Percentiles rank a stretch among this genome's conserved stretches.
phyloP scores from a whole-genome alignment of 495 filamentous ascomycete genomes.

The Aspergillus bertholletiae region DNA sequence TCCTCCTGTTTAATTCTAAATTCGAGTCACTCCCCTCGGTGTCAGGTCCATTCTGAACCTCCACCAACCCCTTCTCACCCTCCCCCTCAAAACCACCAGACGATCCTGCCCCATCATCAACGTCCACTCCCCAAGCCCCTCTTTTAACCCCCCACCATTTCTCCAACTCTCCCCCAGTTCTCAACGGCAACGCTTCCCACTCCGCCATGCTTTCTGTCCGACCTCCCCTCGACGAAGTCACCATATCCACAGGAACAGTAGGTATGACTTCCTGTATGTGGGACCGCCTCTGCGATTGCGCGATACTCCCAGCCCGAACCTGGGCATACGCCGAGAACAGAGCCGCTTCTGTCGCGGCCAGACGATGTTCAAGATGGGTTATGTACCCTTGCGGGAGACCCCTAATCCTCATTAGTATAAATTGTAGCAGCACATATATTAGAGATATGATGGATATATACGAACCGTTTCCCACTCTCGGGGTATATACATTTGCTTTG shows the following conservation, averaged over 20 bases:
- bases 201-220: conserved; percentile 11
- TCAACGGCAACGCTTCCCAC: conserved; percentile 16
- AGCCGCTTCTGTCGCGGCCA: conserved; percentile 19
- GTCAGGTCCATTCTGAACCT: background rate
- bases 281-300: background rate
- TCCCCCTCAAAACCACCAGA: background rate
- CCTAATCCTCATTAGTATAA: conserved; percentile 1
- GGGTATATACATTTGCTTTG: conserved; percentile 21
- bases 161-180: conserved; percentile 7
- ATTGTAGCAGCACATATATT: no score
- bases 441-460: no score
- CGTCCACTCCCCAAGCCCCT: conserved; percentile 6
- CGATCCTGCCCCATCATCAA: conserved; percentile 7
- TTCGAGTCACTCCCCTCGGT: no score
- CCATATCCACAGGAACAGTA: background rate
- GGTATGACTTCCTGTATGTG: background rate
- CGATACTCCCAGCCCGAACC: background rate
- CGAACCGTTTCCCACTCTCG: conserved; percentile 21
- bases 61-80: background rate
- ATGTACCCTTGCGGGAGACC: conserved; percentile 24
- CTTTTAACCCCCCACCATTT: conserved; percentile 16
- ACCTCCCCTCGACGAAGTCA: background rate
- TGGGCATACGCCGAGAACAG: conserved; percentile 13
- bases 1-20: no score
- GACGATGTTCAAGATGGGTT: conserved; percentile 20